Conservation (phyloP, 192 early-diverging fungal species). For the Blastocladiella britannica region DNA sequence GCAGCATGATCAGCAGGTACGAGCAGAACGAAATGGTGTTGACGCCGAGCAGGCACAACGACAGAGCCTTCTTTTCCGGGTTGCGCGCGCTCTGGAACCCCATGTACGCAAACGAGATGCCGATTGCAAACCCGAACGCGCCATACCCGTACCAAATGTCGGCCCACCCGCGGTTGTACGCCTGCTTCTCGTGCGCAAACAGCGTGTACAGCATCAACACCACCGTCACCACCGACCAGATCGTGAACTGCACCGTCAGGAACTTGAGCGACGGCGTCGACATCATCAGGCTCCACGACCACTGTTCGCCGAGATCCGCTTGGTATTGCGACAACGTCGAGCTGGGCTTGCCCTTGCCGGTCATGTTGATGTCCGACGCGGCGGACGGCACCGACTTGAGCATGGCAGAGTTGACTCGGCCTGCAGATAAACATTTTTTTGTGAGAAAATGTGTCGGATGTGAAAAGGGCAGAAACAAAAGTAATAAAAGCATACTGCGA, state of each 20-base stretch:
- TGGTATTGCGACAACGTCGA: no score
- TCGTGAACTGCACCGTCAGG: slow-evolving; percentile 9
- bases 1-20: slow-evolving; percentile 7
- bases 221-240: slow-evolving; percentile 6
- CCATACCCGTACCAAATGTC: slow-evolving; percentile 10
- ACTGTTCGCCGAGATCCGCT: no score
- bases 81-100: slow-evolving; percentile 8
- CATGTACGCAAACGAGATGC: slow-evolving; percentile 7
- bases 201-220: slow-evolving; percentile 4
- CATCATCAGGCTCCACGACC: not conserved
- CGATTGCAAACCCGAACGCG: slow-evolving; percentile 8
- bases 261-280: slow-evolving; percentile 5
- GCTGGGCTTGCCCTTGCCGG: no score
- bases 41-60: slow-evolving; percentile 2
- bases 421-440: no score
- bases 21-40: slow-evolving; percentile 4
- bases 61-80: slow-evolving; percentile 7
- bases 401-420: no score
- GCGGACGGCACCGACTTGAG: no score
- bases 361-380: no score
- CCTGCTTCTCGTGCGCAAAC: slow-evolving; percentile 5
- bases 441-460: no score
- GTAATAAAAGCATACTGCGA: no score
- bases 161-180: slow-evolving; percentile 10
- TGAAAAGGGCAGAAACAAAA: no score